Base-by-base conservation (phyloP, 2,329 filamentous ascomycete species). In the Ophiosphaerella narmari region DNA sequence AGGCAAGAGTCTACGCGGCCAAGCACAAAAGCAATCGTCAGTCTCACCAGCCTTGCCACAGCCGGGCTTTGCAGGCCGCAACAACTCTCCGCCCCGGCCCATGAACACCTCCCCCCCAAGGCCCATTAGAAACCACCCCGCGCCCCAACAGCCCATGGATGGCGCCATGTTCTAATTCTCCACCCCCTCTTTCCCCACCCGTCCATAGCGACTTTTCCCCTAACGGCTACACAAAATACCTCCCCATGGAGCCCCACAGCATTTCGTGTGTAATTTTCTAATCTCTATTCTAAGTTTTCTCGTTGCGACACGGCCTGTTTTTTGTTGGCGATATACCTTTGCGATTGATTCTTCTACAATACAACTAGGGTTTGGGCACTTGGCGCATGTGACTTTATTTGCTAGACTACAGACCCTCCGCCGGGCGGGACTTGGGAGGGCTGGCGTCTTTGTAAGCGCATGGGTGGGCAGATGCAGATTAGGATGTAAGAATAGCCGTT, bases 1-100 rank as follows among this genome's bases (percentile, higher is more conserved):
- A 56, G 78, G 78, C 21, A 78, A 74, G 16, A 78, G 74, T 44
- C 64, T 82, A 49, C 75, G 78, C 43, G 72, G 70, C 6, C 73
- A 72, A 39, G 75, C 77, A 33, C 65, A 67, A 49, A 46, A 54
- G 34, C 63, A 65, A 35, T 39, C 52, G 18, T 59, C 56, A 13
- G 36, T 54, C n/a, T 62, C 65, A 24, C 68, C 68, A 18, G 62
- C 68, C 5, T 53, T 71, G 50, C 70, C 70, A 35, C 46, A 65
- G 18, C 47, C 42, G 5, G 55, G 59, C 16, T 68, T 66, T 33
- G 43, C 34, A 18, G 61, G 48, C 44, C 65, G 67, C 18, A 67
- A 68, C 48, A 59, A 62, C 31, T 70, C 68, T 7, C 66, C 68
- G 14, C 69, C 68, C 43, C 62, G 66, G 12, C 61, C 66, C 1